A percentile compares a stretch with the other conserved stretches of the same genome.
Evolutionary conservation across 1,139 yeast genomes (phyloP).

Genomic region (Zygosaccharomyces pseudobailii): DNA sequence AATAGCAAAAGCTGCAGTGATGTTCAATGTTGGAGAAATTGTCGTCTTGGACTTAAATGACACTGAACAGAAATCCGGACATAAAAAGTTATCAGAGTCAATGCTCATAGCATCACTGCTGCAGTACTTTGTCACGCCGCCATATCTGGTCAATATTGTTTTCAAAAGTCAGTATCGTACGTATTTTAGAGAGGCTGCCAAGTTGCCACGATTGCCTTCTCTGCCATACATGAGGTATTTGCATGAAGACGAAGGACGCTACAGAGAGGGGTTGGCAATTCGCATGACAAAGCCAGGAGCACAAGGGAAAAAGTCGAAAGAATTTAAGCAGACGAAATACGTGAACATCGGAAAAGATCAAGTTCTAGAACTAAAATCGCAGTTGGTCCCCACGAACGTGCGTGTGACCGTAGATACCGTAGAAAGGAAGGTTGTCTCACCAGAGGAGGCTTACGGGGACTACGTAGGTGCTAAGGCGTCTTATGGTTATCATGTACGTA

Average conservation of each 20-base stretch:
- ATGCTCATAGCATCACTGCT: slow-evolving; percentile 63
- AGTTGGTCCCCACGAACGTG: slow-evolving; percentile 69
- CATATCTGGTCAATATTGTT: slow-evolving; percentile 63
- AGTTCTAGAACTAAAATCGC: slow-evolving; percentile 52
- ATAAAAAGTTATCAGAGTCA: slow-evolving; percentile 35
- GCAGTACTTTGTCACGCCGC: slow-evolving; percentile 84
- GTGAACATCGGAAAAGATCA: slow-evolving; percentile 67
- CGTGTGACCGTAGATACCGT: slow-evolving; percentile 75
- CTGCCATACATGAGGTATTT: slow-evolving; percentile 59
- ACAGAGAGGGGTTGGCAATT: slow-evolving; percentile 69
- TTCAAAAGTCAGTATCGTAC: slow-evolving; percentile 44
- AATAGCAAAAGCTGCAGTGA: slow-evolving; percentile 68
- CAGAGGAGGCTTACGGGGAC: slow-evolving; percentile 63
- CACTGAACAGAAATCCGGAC: neutral
- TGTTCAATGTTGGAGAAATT: slow-evolving; percentile 67
- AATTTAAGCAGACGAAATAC: slow-evolving; percentile 57
- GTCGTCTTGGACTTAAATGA: slow-evolving; percentile 52
- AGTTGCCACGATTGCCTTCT: slow-evolving; percentile 65
- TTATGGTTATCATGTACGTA: slow-evolving; percentile 73
- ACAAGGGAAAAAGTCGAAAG: slow-evolving; percentile 41
- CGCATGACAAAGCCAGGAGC: slow-evolving; percentile 45
- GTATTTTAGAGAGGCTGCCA: slow-evolving; percentile 61
- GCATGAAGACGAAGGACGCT: slow-evolving; percentile 37
- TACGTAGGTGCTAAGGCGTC: slow-evolving; percentile 52
- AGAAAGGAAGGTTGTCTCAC: slow-evolving; percentile 61